Conservation (phyloP, 2,329 filamentous ascomycete species). For the Bimuria novae-zelandiae region DNA sequence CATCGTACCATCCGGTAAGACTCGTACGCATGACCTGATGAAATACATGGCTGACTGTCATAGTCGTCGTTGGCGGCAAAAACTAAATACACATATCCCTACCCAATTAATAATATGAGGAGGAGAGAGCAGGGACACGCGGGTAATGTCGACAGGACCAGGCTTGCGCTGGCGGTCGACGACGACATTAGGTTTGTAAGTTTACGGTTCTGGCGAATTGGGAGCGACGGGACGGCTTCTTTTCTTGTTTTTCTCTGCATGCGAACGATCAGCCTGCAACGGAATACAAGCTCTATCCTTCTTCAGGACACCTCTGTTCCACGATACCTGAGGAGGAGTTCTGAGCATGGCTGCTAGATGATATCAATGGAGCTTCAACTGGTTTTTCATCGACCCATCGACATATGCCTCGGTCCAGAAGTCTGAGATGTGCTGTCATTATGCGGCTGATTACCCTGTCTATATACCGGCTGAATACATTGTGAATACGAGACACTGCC, state of each 20-base stretch:
- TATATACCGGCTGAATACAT: not conserved
- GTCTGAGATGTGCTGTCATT: not conserved
- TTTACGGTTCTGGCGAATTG: constrained; percentile 43
- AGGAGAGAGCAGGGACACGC: constrained; percentile 25
- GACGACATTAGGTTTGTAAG: constrained; percentile 36
- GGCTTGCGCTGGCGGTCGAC: constrained; percentile 32
- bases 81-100: constrained; percentile 32
- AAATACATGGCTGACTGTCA: not conserved
- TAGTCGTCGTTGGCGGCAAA: constrained; percentile 34
- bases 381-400: constrained; percentile 14
- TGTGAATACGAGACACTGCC: not conserved
- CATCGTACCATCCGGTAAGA: constrained; percentile 88
- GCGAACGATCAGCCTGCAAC: constrained; percentile 30
- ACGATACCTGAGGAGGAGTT: constrained; percentile 30
- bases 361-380: constrained; percentile 40
- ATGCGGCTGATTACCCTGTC: not conserved
- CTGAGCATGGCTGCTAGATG: constrained; percentile 34
- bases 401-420: not conserved
- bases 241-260: constrained; percentile 46
- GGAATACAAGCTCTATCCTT: constrained; percentile 23
- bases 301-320: constrained; percentile 23
- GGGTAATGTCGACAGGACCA: constrained; percentile 22
- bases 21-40: constrained; percentile 14
- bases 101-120: constrained; percentile 35
- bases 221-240: constrained; percentile 37